phyloP scores from a whole-genome alignment of 2,329 filamentous ascomycete species.

The Aspergillus felis region DNA sequence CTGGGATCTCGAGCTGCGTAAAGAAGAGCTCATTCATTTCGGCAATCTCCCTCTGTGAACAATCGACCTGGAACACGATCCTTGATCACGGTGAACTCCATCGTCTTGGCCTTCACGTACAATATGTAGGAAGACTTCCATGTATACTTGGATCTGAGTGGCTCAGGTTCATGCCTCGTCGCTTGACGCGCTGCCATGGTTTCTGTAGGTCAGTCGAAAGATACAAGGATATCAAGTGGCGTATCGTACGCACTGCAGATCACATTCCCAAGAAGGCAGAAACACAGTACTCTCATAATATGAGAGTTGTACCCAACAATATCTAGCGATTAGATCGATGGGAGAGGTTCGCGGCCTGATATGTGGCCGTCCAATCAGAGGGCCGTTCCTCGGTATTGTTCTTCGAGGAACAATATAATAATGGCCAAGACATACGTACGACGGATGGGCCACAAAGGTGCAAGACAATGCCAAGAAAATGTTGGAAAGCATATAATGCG shows the following conservation, averaged over 20 bases:
- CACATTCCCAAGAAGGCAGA: neutral
- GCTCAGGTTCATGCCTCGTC: neutral
- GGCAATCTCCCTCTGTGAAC: neutral
- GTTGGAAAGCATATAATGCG: too few species aligned
- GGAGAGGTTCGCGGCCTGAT: neutral
- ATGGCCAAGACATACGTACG: too few species aligned
- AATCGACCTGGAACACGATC: neutral
- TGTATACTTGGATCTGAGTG: neutral
- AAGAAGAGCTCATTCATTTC: neutral
- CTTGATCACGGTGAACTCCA: neutral
- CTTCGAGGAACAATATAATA: constrained; percentile 14
- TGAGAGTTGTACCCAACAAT: neutral
- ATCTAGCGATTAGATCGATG: neutral
- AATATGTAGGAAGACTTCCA: too few species aligned
- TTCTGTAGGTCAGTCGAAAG: neutral
- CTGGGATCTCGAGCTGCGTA: neutral
- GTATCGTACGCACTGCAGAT: neutral
- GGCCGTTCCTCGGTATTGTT: constrained; percentile 13
- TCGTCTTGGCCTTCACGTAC: neutral
- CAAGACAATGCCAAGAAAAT: too few species aligned
- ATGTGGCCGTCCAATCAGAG: neutral
- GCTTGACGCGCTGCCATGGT: neutral
- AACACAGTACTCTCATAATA: neutral
- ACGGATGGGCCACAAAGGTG: too few species aligned
- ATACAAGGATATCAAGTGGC: neutral